Conservation (phyloP, 768 basidiomycete species). For the Hypsizygus marmoreus region DNA sequence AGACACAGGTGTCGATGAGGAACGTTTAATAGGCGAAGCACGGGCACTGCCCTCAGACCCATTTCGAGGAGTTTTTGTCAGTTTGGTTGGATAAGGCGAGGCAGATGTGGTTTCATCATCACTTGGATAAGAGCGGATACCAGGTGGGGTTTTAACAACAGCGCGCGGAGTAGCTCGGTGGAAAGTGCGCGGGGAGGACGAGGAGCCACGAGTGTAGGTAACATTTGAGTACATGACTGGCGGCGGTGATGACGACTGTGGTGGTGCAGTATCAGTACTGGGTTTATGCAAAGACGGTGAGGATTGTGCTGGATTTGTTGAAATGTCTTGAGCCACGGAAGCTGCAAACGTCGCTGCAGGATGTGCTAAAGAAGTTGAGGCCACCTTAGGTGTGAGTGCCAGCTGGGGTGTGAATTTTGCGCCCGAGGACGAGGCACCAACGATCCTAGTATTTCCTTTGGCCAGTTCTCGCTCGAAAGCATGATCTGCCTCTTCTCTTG, state of each 20-base stretch:
- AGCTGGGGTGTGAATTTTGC: slow-evolving; percentile 1
- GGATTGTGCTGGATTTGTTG: too few species aligned
- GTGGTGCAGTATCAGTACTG: too few species aligned
- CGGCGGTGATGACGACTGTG: slow-evolving; percentile 3
- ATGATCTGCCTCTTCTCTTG: slow-evolving; percentile 41
- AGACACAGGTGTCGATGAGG: too few species aligned
- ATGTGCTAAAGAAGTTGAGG: neutral
- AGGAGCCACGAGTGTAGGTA: slow-evolving; percentile 15
- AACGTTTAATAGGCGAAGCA: neutral
- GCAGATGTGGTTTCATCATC: slow-evolving; percentile 9
- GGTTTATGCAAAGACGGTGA: too few species aligned
- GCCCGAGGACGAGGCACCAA: slow-evolving; percentile 14
- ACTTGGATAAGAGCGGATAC: slow-evolving; percentile 16
- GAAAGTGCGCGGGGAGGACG: slow-evolving; percentile 4
- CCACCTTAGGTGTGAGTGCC: too few species aligned
- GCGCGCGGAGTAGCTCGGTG: slow-evolving; percentile 20
- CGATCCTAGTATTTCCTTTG: slow-evolving; percentile 30
- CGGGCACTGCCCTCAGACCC: neutral
- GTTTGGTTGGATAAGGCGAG: neutral
- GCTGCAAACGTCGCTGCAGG: too few species aligned
- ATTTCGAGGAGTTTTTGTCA: neutral
- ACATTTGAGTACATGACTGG: slow-evolving; percentile 11
- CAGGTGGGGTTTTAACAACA: slow-evolving; percentile 31
- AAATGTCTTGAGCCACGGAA: too few species aligned
- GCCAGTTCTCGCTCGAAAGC: slow-evolving; percentile 29